Evolutionary conservation across 768 basidiomycete species (phyloP).

Genomic region (Tylopilus plumbeoviolaceoides): DNA sequence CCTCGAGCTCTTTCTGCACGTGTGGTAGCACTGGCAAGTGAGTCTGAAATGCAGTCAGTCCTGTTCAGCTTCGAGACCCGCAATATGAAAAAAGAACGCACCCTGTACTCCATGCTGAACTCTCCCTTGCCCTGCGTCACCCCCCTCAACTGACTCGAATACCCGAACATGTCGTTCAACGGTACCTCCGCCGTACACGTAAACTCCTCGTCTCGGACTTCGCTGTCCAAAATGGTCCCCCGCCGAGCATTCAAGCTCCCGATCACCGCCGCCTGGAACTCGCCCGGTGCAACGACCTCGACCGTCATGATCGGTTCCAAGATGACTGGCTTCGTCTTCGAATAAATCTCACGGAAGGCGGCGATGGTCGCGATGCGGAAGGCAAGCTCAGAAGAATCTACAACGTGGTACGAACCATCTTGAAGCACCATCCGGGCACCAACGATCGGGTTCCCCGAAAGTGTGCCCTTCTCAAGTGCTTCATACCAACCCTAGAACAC

Average conservation of each 20-base stretch:
- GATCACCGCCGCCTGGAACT: slow-evolving; percentile 95
- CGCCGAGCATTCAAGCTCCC: slow-evolving; percentile 89
- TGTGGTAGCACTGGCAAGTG: slow-evolving; percentile 83
- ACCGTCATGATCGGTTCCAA: slow-evolving; percentile 99
- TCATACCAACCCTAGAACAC: slow-evolving; percentile 82
- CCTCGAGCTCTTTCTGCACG: slow-evolving; percentile 85
- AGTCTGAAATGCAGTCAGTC: slow-evolving; percentile 36
- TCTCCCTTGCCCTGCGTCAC: slow-evolving; percentile 96
- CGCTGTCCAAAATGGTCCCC: slow-evolving; percentile 93
- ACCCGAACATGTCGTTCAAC: slow-evolving; percentile 98
- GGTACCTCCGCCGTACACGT: slow-evolving; percentile 88
- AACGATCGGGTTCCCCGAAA: slow-evolving; percentile 84
- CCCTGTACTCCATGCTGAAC: slow-evolving; percentile 79
- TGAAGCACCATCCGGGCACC: slow-evolving; percentile 84
- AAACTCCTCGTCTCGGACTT: slow-evolving; percentile 97
- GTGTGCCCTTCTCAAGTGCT: slow-evolving; percentile 84
- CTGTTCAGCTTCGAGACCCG: background rate
- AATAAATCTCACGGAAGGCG: slow-evolving; percentile 89
- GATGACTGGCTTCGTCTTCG: slow-evolving; percentile 70
- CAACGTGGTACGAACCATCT: slow-evolving; percentile 89
- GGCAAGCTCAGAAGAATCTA: slow-evolving; percentile 95
- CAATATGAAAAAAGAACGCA: slow-evolving; percentile 25
- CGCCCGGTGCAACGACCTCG: slow-evolving; percentile 91
- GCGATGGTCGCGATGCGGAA: slow-evolving; percentile 89
- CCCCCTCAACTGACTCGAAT: slow-evolving; percentile 89